Conservation (phyloP, 495 filamentous ascomycete species). For the Daldinia bambusicola region DNA sequence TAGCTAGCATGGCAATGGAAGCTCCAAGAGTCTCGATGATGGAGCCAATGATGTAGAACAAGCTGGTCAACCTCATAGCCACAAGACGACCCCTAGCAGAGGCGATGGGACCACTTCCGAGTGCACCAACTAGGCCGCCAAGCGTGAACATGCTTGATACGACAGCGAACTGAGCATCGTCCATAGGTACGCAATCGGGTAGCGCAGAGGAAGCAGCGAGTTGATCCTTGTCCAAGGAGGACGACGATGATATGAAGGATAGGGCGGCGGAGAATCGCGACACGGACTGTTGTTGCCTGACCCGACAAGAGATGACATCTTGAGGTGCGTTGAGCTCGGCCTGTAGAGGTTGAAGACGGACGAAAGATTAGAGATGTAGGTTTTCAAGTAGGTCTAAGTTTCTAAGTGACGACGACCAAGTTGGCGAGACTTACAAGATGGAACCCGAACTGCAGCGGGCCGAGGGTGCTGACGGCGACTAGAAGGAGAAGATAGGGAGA, state of each 20-base stretch:
- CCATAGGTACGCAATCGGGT: slow-evolving; percentile 87
- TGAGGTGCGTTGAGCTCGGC: slow-evolving; percentile 95
- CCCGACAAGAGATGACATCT: slow-evolving; percentile 84
- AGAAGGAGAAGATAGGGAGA: slow-evolving; percentile 74
- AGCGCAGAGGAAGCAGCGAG: slow-evolving; percentile 52
- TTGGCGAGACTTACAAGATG: slow-evolving; percentile 73
- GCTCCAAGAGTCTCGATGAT: slow-evolving; percentile 74
- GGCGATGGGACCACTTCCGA: slow-evolving; percentile 77
- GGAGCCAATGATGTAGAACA: slow-evolving; percentile 81
- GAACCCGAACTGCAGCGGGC: slow-evolving; percentile 92
- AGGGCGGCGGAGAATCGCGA: slow-evolving; percentile 45
- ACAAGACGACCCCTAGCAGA: slow-evolving; percentile 76
- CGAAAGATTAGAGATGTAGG: neutral
- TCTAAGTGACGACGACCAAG: too few relatives aligned
- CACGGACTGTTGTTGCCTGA: slow-evolving; percentile 66
- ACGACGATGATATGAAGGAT: slow-evolving; percentile 47
- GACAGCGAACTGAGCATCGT: slow-evolving; percentile 75
- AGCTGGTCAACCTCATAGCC: slow-evolving; percentile 75
- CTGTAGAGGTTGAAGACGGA: slow-evolving; percentile 55
- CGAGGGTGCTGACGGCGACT: slow-evolving; percentile 73
- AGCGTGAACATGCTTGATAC: slow-evolving; percentile 92
- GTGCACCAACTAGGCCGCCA: slow-evolving; percentile 85
- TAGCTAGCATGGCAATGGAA: slow-evolving; percentile 70
- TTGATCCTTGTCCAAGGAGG: slow-evolving; percentile 30
- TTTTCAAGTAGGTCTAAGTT: too few relatives aligned